Evolutionary conservation across 352 stramenopile genomes (phyloP).

Genomic region (Saprolegnia parasitica): DNA sequence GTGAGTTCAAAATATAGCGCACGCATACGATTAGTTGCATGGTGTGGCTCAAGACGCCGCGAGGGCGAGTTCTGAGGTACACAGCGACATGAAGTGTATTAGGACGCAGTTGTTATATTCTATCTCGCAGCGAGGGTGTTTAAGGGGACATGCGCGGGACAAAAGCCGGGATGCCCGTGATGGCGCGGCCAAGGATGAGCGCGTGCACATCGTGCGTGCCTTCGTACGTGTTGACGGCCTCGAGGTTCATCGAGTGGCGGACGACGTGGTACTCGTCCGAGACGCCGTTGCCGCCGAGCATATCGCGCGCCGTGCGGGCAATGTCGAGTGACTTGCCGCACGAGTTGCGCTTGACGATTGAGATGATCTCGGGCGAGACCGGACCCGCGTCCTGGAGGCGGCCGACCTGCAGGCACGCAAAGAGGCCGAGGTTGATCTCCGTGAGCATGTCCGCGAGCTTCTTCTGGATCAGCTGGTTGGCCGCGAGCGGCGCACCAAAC

Average conservation of each 20-base stretch:
- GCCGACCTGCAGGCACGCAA: conserved; percentile 89
- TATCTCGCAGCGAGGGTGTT: background rate
- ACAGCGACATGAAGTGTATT: background rate
- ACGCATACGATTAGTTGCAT: too few species aligned
- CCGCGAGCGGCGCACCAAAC: conserved; percentile 94
- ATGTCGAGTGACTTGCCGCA: conserved; percentile 95
- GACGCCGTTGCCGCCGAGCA: conserved; percentile 98
- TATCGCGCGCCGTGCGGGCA: conserved; percentile 88
- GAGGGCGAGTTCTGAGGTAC: too few species aligned
- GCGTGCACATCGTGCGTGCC: conserved; percentile 98
- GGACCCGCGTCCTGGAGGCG: conserved; percentile 85
- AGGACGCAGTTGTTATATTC: background rate
- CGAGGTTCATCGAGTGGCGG: conserved; percentile 96
- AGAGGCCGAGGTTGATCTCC: conserved; percentile 92
- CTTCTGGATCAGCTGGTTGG: conserved; percentile 98
- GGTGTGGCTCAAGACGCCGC: too few species aligned
- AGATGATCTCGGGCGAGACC: conserved; percentile 88
- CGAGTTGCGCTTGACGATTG: conserved; percentile 94
- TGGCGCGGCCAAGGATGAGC: conserved; percentile 95
- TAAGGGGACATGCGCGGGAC: conserved; percentile 80
- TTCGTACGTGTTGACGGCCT: conserved; percentile 99
- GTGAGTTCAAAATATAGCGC: too few species aligned
- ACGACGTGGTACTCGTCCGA: conserved; percentile 99
- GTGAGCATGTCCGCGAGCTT: conserved; percentile 97
- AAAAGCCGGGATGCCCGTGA: conserved; percentile 95